These are phyloP conservation scores for Fusarium sp. DNA, from an alignment of 2,329 filamentous ascomycete species.

Conservation along the genomic window DNA sequence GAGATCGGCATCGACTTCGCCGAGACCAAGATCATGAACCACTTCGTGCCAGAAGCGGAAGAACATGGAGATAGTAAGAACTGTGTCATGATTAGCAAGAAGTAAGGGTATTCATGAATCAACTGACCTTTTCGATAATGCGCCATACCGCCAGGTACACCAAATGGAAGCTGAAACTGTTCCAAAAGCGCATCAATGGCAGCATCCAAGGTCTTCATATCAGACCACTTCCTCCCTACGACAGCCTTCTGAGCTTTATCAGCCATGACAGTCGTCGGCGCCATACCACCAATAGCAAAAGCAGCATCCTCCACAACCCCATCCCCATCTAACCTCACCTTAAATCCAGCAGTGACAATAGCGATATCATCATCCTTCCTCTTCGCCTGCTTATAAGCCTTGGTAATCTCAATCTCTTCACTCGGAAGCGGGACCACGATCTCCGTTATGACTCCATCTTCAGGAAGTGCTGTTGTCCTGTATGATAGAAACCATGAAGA, in stretches of 20 bases:
- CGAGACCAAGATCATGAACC: background rate
- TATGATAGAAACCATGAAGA: background rate
- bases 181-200: background rate
- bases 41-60: constrained; percentile 7
- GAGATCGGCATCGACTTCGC: background rate
- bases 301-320: background rate
- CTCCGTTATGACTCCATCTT: background rate
- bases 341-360: background rate
- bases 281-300: background rate
- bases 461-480: background rate
- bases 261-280: constrained; percentile 1
- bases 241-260: background rate
- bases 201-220: background rate
- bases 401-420: background rate
- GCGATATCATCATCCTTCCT: background rate
- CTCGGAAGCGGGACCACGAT: background rate
- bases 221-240: background rate
- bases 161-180: background rate
- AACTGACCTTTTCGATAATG: background rate
- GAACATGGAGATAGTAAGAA: background rate
- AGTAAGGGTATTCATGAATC: rapidly evolving
- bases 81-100: background rate
- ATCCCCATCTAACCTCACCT: background rate
- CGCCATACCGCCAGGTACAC: background rate
- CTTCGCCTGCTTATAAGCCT: constrained; percentile 4